Evolutionary conservation across 495 filamentous ascomycete genomes (phyloP), one percentile per base, ranked within the genome.

Genomic region (Gamarada debralockiae): DNA sequence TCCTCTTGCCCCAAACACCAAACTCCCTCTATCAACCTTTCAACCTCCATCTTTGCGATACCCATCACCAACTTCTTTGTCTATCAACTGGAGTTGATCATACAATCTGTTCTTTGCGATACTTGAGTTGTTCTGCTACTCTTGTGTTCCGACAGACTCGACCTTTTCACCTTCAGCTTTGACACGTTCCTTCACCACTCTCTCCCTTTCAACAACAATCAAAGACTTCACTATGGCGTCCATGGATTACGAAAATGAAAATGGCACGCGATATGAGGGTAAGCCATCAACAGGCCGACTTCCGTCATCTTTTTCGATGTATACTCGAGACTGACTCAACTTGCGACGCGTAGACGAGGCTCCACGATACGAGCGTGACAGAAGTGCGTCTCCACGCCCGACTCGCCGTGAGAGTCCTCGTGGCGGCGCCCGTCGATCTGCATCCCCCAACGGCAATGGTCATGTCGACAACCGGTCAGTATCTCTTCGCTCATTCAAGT

Each of bases 321-420:
- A n/a, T n/a, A n/a, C 34, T 56, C 58, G 25, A 61, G 63, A 51
- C 66, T 65, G 53, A 68, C 67, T 44, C 62, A 59, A 67, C 53
- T 50, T 53, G 47, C 25, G 46, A 59, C 53, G 53, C 48, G 57
- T 52, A 89, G 89, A 92, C 62, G 90, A 89, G 63, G 71, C 70
- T 52, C 82, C 86, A 62, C 86, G 87, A 60, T 92, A 88, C 63
- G 86, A 82, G 55, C 73, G 80, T 59, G 81, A 91, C 53, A 89
- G 93, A 67, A 96, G 90, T 75, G 91, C 92, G 55, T 97, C 95
- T 64, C 93, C 93, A 65, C 89, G 89, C 66, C 82, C 82, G 52
- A 74, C 80, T 57, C 86, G 85, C 58, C 79, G 81, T 41, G 75
- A 82, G 57, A 82, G 78, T 54, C 83, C 83, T 56, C 76, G 78